Base-by-base conservation (phyloP, 1,139 yeast genomes). In the Kodamaea sp. region DNA sequence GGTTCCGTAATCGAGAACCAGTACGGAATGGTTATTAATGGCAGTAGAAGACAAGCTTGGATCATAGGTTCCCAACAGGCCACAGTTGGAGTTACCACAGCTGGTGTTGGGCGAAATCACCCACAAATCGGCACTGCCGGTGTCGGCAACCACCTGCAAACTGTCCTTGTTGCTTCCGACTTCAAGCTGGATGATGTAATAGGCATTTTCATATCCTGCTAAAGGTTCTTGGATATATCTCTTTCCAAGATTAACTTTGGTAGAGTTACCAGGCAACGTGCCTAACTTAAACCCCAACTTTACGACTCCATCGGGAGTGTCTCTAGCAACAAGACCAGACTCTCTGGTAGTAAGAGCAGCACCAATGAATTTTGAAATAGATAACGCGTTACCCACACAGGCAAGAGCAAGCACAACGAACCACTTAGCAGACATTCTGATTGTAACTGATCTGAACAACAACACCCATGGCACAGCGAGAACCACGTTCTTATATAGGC, bases 41-140 rank as follows among this genome's bases (percentile, higher is more conserved):
- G 21, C 21, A 11, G 80, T 54, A 1, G 70, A 42, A 2, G 86
- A 78, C 7, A 51, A 37, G 9, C 59, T 42, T 11, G 63, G 57
- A 47, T 80, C 66, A 49, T 78, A 80, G 3, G 78, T 66, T 8
- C 83, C 83, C 46, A 62, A 67, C 10, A 44, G 43, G 2, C 28
- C 31, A 24, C 10, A n/a, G n/a, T 24, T 5, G 15, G 15, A n/a
- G 8, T 7, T 4, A 22, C 5, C 5, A 24, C 26, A 24, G 6
- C 5, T 6, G 4, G 28, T 25, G 20, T 5, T 5, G 5, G 28
- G 28, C 5, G 21, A 15, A 14, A 9, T 15, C 19, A 25, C 28
- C 28, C 28, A 25, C 10, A 25, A 25, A 15, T 25, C 28, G 5
- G 28, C 19, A 15, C 28, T 25, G 20, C 28, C 28, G 5, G 28